phyloP scores from a whole-genome alignment of 192 early-diverging fungal genomes.

The Backusella tarrabulga region DNA sequence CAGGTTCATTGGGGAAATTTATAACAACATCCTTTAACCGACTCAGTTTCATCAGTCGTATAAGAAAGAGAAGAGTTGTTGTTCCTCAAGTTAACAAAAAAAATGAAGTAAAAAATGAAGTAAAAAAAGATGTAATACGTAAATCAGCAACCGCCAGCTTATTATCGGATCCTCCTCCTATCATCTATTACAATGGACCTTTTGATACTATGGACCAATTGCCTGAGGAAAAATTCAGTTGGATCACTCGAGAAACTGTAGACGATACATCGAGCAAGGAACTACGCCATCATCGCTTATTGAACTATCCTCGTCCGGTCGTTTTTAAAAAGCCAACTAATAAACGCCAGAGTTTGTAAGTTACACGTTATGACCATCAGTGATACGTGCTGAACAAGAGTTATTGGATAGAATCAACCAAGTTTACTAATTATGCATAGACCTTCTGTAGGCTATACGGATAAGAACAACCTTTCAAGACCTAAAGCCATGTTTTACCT shows the following conservation, averaged over 20 bases:
- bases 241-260: slow-evolving; percentile 12
- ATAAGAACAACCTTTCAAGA: background rate
- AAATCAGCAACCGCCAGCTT: background rate
- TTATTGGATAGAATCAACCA: background rate
- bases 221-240: slow-evolving; percentile 19
- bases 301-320: background rate
- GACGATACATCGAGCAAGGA: background rate
- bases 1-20: background rate
- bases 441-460: background rate
- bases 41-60: background rate
- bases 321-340: slow-evolving; percentile 17
- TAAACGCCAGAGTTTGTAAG: background rate
- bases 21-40: background rate
- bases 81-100: background rate
- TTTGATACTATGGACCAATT: slow-evolving; percentile 28
- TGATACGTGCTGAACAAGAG: background rate
- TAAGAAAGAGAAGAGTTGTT: background rate
- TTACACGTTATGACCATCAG: background rate
- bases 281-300: background rate
- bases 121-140: background rate
- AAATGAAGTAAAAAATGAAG: background rate
- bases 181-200: slow-evolving; percentile 30
- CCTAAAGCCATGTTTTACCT: slow-evolving; percentile 26
- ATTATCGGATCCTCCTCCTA: background rate
- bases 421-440: background rate